Base-by-base conservation (phyloP, 495 filamentous ascomycete species). In the Neurospora sp. region DNA sequence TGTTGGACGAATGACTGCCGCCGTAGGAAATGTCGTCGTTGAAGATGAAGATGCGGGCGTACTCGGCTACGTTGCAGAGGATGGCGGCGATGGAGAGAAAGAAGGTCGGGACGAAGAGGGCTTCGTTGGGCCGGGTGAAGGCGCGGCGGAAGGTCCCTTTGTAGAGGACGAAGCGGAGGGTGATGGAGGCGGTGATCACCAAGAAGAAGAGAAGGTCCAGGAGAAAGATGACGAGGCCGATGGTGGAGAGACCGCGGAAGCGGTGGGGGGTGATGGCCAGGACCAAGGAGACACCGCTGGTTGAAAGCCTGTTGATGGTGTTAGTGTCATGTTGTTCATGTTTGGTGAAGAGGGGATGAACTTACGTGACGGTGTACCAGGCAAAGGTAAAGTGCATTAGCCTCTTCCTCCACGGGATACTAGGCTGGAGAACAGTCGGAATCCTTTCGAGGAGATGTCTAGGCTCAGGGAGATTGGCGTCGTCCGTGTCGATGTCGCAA, bases 311-410 rank as follows among this genome's bases (percentile, higher is more conserved):
- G 38, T 20, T 22, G 27, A 8, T 17, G 16, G 14, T 68, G 70
- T 72, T 40, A 73, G 68, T 71, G 7, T 0, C 2, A 3, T 41
- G 40, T 14, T 41, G 10, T 7, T 17, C 68, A 65, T n/a, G 31
- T 35, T 35, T 4, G 40, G 20, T 14, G 40, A 53, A 14, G 16
- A 41, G 7, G 16, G 44, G 41, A 42, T 53, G 20, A 20, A 73
- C 76, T 12, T 74, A 77, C 77, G 87, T 89, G 20, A 89, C 78
- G 12, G 88, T 90, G 78, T 89, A 93, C 86, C 89, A 92, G 35
- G 89, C 89, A 87, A 89, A 91, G n/a, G 90, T 92, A 76, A 91
- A 91, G 75, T 91, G 90, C 70, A 86, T 82, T 4, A 91, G 80
- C 6, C 90, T 83, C 27, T 78, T 71, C 65, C 76, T 75, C 74